phyloP scores from a whole-genome alignment of 306 rosid species.

The Cicer arietinum region DNA sequence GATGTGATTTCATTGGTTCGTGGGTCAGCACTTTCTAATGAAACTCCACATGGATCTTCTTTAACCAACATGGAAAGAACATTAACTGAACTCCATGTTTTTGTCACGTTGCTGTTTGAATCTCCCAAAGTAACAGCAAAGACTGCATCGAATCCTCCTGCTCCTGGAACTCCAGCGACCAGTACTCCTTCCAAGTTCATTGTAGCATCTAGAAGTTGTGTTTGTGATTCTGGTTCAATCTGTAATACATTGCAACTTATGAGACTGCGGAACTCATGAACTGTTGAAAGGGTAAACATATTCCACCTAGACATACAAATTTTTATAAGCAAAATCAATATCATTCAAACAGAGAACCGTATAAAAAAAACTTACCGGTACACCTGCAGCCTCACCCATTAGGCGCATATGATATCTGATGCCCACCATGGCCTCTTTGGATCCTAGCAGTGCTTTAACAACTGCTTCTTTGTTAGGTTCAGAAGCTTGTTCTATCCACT shows the following conservation, averaged over 20 bases:
- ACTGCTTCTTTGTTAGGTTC: slow-evolving; percentile 64
- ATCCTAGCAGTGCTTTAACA: slow-evolving; percentile 71
- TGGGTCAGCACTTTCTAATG: slow-evolving; percentile 82
- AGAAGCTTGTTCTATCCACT: slow-evolving; percentile 88
- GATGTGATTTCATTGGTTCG: slow-evolving; percentile 74
- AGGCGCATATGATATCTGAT: slow-evolving; percentile 79
- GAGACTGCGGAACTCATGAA: slow-evolving; percentile 17
- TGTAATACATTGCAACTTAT: slow-evolving; percentile 47
- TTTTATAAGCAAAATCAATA: slow-evolving; percentile 28
- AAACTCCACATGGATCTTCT: slow-evolving; percentile 92
- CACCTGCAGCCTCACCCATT: slow-evolving; percentile 95
- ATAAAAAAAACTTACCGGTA: slow-evolving; percentile 72
- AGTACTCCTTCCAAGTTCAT: slow-evolving; percentile 92
- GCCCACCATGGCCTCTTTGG: slow-evolving; percentile 84
- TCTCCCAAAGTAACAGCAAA: slow-evolving; percentile 85
- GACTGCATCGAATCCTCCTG: slow-evolving; percentile 97
- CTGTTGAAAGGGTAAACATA: slow-evolving; percentile 19
- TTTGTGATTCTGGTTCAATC: slow-evolving; percentile 96
- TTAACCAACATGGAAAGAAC: slow-evolving; percentile 89
- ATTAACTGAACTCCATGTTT: slow-evolving; percentile 66
- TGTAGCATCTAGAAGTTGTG: slow-evolving; percentile 80
- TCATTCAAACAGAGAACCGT: slow-evolving; percentile 19
- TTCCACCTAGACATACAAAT: slow-evolving; percentile 17
- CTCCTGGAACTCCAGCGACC: slow-evolving; percentile 98
- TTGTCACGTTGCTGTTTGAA: slow-evolving; percentile 59